These are phyloP conservation scores for Gaertneriomyces semiglobifer DNA, from an alignment of 192 early-diverging fungal species.

Conservation along the genomic window DNA sequence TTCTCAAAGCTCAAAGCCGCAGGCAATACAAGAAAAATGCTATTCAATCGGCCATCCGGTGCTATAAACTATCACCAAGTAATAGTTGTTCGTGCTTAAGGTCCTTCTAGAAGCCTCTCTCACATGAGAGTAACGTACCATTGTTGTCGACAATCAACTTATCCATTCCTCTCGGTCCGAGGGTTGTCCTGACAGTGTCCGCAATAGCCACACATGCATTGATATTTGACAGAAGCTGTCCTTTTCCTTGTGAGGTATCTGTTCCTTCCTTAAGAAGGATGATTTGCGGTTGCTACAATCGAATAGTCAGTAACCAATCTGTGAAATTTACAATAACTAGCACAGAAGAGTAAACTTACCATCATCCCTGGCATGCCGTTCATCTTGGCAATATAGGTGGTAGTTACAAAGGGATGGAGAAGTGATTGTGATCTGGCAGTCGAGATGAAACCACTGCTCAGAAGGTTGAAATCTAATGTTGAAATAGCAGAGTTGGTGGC, in stretches of 20 bases:
- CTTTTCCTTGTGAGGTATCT: constrained; percentile 95
- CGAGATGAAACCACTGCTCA: too few species aligned
- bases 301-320: background rate
- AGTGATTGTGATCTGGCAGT: background rate
- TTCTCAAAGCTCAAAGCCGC: background rate
- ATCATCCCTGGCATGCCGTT: constrained; percentile 26
- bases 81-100: too few species aligned
- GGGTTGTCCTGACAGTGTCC: constrained; percentile 92
- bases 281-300: constrained; percentile 87
- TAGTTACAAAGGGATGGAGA: background rate
- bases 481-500: too few species aligned
- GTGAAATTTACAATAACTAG: background rate
- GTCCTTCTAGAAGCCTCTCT: background rate
- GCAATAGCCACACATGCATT: constrained; percentile 92
- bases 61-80: too few species aligned
- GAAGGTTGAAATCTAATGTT: too few species aligned
- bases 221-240: constrained; percentile 97
- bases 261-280: constrained; percentile 99
- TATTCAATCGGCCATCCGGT: too few species aligned
- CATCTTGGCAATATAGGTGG: constrained; percentile 14
- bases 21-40: too few species aligned
- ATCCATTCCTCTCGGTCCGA: constrained; percentile 99
- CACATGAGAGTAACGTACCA: constrained; percentile 43
- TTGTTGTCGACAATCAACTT: constrained; percentile 95
- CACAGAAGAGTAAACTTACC: background rate